Evolutionary conservation across 768 basidiomycete genomes (phyloP).

Genomic region (Brasilioporus rufonigricans): DNA sequence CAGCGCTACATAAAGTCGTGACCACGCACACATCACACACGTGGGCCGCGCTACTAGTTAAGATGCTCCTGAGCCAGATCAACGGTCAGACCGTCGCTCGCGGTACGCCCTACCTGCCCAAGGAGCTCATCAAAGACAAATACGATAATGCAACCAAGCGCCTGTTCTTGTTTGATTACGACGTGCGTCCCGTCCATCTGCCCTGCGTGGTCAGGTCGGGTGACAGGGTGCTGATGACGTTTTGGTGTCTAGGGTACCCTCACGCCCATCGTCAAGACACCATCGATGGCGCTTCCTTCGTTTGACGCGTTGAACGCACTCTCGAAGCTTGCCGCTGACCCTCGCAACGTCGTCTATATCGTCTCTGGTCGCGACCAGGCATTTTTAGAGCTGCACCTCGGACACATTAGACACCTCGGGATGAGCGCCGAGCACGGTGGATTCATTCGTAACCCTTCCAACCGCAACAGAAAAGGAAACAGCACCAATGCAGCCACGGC

Average conservation of each 20-base stretch:
- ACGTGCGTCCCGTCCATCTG: constrained; percentile 49
- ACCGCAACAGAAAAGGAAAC: constrained; percentile 15
- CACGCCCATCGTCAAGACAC: constrained; percentile 94
- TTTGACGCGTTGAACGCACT: constrained; percentile 72
- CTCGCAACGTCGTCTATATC: constrained; percentile 91
- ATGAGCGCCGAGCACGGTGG: constrained; percentile 97
- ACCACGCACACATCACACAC: constrained; percentile 92
- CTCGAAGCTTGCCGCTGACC: constrained; percentile 67
- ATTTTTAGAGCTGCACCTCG: constrained; percentile 91
- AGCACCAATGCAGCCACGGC: background rate
- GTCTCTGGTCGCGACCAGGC: constrained; percentile 94
- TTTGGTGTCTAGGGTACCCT: constrained; percentile 71
- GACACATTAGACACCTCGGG: constrained; percentile 77
- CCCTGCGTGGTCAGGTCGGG: background rate
- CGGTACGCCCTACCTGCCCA: constrained; percentile 81
- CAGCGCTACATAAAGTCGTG: constrained; percentile 75
- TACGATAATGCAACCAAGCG: constrained; percentile 78
- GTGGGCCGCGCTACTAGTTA: constrained; percentile 88
- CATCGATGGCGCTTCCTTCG: constrained; percentile 83
- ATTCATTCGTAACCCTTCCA: constrained; percentile 77
- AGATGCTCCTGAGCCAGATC: constrained; percentile 83
- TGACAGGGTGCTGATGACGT: background rate
- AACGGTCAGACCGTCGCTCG: constrained; percentile 75
- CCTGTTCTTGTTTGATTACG: constrained; percentile 94
- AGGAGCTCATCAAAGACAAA: constrained; percentile 49